These are phyloP conservation scores for Ascochyta viciae-villosae DNA, from an alignment of 2,329 filamentous ascomycete species.

Conservation along the genomic window DNA sequence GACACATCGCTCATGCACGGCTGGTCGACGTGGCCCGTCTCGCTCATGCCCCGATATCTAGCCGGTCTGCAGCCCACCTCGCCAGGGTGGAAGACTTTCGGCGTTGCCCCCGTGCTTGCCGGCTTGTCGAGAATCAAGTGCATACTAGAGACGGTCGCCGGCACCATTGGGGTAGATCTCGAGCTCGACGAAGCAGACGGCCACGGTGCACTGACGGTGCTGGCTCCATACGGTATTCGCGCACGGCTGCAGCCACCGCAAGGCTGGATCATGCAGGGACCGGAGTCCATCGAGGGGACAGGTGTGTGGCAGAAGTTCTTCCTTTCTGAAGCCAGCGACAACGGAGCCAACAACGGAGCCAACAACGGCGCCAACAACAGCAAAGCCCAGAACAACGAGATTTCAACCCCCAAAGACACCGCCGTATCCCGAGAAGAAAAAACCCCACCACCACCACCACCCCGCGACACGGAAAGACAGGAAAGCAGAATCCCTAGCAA, in stretches of 20 bases:
- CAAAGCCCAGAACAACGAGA: no score
- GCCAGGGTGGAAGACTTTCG: slow-evolving; percentile 14
- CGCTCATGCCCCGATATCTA: slow-evolving; percentile 17
- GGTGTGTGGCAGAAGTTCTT: slow-evolving; percentile 9
- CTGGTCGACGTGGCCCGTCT: slow-evolving; percentile 22
- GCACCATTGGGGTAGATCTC: slow-evolving; percentile 2
- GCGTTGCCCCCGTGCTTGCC: slow-evolving; percentile 10
- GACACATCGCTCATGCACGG: slow-evolving; percentile 18
- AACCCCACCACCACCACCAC: no score
- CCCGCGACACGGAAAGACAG: neutral
- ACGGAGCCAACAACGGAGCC: no score
- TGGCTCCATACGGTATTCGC: slow-evolving; percentile 3
- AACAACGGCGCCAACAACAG: no score
- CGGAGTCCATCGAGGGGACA: neutral
- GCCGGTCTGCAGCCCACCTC: slow-evolving; percentile 13
- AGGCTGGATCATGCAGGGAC: slow-evolving; percentile 8
- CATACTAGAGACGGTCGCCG: slow-evolving; percentile 5
- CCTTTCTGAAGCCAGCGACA: neutral
- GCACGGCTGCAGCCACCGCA: slow-evolving; percentile 7
- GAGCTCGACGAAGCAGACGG: neutral
- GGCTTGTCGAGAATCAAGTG: slow-evolving; percentile 9
- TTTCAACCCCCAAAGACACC: no score
- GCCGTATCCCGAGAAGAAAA: no score
- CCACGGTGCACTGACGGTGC: slow-evolving; percentile 1
- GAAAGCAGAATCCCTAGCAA: neutral